A percentile compares a stretch with the other conserved stretches of the same genome.
These are phyloP conservation scores for Syzygium jambos DNA, from an alignment of 345 rosid species.

Conservation along the genomic window DNA sequence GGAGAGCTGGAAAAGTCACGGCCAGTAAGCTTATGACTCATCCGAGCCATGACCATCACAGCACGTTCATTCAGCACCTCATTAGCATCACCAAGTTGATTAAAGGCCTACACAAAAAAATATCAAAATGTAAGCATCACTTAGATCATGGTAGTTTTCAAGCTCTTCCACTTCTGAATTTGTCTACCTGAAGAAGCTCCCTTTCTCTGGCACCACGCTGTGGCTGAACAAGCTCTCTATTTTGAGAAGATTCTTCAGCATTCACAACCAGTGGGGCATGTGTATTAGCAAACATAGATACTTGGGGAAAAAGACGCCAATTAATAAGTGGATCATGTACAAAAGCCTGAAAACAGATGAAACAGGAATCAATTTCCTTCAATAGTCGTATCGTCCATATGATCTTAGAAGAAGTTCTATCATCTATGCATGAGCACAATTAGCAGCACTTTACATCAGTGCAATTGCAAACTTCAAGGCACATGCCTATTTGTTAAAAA, in stretches of 20 bases:
- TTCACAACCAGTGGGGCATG: conserved; percentile 54
- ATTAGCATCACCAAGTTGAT: conserved; percentile 95
- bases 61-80: conserved; percentile 94
- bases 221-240: conserved; percentile 74
- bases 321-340: conserved; percentile 98
- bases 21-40: conserved; percentile 93
- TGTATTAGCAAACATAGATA: conserved; percentile 47
- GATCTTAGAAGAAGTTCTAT: background rate
- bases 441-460: background rate
- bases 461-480: background rate
- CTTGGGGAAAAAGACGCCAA: conserved; percentile 99
- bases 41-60: conserved; percentile 88
- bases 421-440: background rate
- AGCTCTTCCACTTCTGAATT: background rate
- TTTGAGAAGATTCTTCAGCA: conserved; percentile 50
- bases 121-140: conserved; percentile 1
- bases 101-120: conserved; percentile 56
- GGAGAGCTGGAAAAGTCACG: conserved; percentile 75
- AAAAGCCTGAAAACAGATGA: conserved; percentile 57
- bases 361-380: conserved; percentile 1
- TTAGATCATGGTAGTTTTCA: background rate
- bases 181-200: conserved; percentile 86
- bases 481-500: background rate
- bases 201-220: conserved; percentile 90
- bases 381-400: background rate